Evolutionary conservation across 352 stramenopile species (phyloP).

Genomic region (Phytophthora uliginosa): DNA sequence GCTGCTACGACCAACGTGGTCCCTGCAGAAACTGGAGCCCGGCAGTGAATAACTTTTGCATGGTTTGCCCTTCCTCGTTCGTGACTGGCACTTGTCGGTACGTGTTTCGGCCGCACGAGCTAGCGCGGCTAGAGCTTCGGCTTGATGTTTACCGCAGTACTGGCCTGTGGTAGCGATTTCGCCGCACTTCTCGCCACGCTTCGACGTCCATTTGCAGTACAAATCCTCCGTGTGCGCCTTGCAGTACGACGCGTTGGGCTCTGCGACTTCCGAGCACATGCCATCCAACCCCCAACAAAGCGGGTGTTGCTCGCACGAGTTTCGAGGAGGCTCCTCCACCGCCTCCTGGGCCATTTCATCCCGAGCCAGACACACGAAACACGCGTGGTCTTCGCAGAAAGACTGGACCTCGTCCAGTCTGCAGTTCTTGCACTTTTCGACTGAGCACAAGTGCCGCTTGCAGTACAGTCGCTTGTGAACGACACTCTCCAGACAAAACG

Average conservation of each 20-base stretch:
- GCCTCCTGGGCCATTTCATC: constrained; percentile 32
- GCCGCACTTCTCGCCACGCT: constrained; percentile 37
- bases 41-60: constrained; percentile 43
- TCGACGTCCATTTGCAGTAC: constrained; percentile 46
- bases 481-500: constrained; percentile 40
- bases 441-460: constrained; percentile 50
- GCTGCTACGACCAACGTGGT: constrained; percentile 36
- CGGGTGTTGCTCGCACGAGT: constrained; percentile 57
- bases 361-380: constrained; percentile 62
- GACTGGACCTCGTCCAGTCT: constrained; percentile 36
- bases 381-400: constrained; percentile 66
- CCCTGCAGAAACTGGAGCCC: constrained; percentile 48
- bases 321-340: constrained; percentile 55
- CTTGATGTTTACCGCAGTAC: constrained; percentile 49
- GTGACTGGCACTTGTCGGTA: constrained; percentile 36
- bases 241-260: constrained; percentile 52
- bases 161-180: constrained; percentile 37
- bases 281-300: constrained; percentile 57
- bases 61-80: constrained; percentile 55
- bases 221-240: constrained; percentile 39
- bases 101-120: background rate
- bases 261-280: constrained; percentile 52
- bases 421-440: constrained; percentile 47
- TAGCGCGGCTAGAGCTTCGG: background rate
- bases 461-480: constrained; percentile 51